Percentiles rank a stretch among this genome's conserved stretches.
Conservation (phyloP, 1,284 basidiomycete species). For the Ustanciosporium gigantosporum region DNA sequence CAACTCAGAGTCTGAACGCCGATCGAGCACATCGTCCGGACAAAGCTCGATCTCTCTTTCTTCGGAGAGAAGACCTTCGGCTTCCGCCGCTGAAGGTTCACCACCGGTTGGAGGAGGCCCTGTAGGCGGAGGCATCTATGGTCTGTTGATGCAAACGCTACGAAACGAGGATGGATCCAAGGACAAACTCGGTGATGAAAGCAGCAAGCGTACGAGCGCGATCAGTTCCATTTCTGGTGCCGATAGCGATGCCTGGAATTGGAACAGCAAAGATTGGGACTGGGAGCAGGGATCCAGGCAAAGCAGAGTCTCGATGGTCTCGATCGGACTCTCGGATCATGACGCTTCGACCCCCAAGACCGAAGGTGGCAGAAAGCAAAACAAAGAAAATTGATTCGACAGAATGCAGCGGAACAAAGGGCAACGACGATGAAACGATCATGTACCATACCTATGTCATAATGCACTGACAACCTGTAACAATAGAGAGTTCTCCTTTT, state of each 20-base stretch:
- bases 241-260: conserved; percentile 20
- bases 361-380: too few species aligned
- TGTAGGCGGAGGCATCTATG: conserved; percentile 15
- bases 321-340: neutral
- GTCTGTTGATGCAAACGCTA: conserved; percentile 6
- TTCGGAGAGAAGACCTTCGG: too few species aligned
- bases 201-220: neutral
- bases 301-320: neutral
- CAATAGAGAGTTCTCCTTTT: too few species aligned
- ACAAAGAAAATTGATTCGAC: too few species aligned
- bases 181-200: neutral
- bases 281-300: neutral
- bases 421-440: too few species aligned
- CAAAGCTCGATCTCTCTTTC: neutral
- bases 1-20: neutral
- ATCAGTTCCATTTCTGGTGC: neutral
- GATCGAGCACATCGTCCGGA: conserved; percentile 3
- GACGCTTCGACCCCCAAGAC: too few species aligned
- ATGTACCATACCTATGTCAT: too few species aligned
- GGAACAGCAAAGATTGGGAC: conserved; percentile 3
- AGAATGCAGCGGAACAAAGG: too few species aligned
- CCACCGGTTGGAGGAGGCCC: conserved; percentile 10
- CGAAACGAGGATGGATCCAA: neutral
- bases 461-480: too few species aligned
- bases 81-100: conserved; percentile 1